Evolutionary conservation across 1,284 basidiomycete genomes (phyloP).

Genomic region (Irpex rosettiformis): DNA sequence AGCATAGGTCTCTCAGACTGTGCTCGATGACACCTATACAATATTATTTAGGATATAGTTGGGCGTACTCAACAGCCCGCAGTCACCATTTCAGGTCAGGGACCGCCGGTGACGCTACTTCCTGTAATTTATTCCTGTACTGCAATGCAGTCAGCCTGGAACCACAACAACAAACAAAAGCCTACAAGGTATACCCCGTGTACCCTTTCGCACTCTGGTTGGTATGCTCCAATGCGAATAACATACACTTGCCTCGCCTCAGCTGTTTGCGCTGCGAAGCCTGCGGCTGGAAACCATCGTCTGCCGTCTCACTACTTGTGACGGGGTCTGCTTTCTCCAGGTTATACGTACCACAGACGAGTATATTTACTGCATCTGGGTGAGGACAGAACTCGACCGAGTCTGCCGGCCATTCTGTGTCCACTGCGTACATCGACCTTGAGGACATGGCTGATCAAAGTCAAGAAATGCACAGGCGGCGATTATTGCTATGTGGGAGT

Average conservation of each 20-base stretch:
- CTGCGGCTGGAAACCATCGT: constrained; percentile 8
- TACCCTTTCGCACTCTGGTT: not conserved
- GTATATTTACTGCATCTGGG: constrained; percentile 51
- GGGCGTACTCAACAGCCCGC: not conserved
- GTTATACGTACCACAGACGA: constrained; percentile 90
- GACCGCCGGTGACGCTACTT: constrained; percentile 76
- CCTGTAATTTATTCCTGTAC: constrained; percentile 60
- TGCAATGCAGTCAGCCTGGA: constrained; percentile 1
- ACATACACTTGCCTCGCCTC: constrained; percentile 64
- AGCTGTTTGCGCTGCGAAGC: constrained; percentile 31
- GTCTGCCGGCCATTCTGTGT: constrained; percentile 86
- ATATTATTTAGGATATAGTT: not conserved
- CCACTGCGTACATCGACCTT: constrained; percentile 31
- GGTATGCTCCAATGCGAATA: constrained; percentile 47
- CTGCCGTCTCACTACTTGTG: constrained; percentile 9
- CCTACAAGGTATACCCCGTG: constrained; percentile 11
- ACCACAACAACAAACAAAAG: not conserved
- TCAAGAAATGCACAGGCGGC: not conserved
- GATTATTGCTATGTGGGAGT: not conserved
- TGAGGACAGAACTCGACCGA: constrained; percentile 87
- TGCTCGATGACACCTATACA: constrained; percentile 54
- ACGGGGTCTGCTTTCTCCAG: constrained; percentile 42
- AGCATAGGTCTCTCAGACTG: constrained; percentile 43
- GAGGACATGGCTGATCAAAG: constrained; percentile 5
- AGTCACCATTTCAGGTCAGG: constrained; percentile 91